A percentile compares a stretch with the other conserved stretches of the same genome.
Conservation (phyloP, 208 protist genomes). For the Leishmania aethiopica region DNA sequence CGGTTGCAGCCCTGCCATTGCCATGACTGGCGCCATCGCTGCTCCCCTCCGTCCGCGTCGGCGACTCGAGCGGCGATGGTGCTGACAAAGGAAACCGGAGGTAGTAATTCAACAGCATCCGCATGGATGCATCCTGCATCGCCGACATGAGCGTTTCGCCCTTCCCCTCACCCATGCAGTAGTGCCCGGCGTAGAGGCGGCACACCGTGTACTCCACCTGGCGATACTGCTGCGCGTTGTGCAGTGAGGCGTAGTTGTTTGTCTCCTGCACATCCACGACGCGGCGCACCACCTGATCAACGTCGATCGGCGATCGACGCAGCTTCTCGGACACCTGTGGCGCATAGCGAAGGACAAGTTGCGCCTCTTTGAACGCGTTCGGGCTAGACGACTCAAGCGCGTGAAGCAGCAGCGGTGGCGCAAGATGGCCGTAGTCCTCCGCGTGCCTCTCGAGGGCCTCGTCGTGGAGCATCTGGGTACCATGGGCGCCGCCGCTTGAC, state of each 20-base stretch:
- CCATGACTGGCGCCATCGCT: background rate
- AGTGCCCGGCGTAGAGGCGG: constrained; percentile 61
- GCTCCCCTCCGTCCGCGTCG: background rate
- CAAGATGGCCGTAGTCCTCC: constrained; percentile 29
- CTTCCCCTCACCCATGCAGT: constrained; percentile 88
- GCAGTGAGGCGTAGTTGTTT: constrained; percentile 79
- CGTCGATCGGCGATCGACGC: constrained; percentile 65
- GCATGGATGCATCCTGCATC: constrained; percentile 78
- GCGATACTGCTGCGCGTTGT: constrained; percentile 76
- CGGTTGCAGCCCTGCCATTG: background rate
- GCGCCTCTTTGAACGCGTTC: constrained; percentile 86
- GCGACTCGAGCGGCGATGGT: background rate
- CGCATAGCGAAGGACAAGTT: constrained; percentile 87
- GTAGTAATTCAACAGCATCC: constrained; percentile 87
- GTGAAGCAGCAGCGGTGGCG: constrained; percentile 74
- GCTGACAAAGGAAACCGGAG: constrained; percentile 17
- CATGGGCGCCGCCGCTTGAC: constrained; percentile 80
- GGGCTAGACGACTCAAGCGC: constrained; percentile 37
- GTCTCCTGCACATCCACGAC: constrained; percentile 87
- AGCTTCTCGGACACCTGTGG: constrained; percentile 54
- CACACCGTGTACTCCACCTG: constrained; percentile 87
- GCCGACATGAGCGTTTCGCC: constrained; percentile 83
- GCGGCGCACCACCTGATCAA: constrained; percentile 81
- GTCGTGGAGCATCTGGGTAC: constrained; percentile 65
- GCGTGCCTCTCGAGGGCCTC: constrained; percentile 60